A percentile compares a stretch with the other conserved stretches of the same genome.
phyloP scores from a whole-genome alignment of 2,329 filamentous ascomycete species.

The Curvularia sp. region DNA sequence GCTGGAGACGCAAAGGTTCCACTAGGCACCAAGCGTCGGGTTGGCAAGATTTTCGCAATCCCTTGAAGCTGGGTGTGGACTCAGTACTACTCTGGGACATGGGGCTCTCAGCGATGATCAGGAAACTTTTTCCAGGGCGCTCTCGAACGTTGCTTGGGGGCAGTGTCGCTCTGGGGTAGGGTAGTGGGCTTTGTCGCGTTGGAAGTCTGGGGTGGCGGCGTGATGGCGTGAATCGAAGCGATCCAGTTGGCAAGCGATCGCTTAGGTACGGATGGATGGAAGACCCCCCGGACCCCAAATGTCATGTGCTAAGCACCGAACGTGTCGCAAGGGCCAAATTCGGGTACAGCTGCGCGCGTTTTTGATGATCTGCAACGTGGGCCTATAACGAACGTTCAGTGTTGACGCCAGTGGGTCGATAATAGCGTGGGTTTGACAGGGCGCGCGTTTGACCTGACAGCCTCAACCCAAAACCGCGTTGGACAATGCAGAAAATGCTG shows the following conservation, averaged over 20 bases:
- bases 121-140: constrained; percentile 8
- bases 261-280: constrained; percentile 1
- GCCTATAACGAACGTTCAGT: constrained; percentile 6
- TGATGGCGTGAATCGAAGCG: constrained; percentile 7
- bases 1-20: constrained; percentile 7
- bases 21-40: constrained; percentile 9
- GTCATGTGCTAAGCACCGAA: constrained; percentile 5
- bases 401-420: constrained; percentile 10
- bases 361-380: constrained; percentile 14
- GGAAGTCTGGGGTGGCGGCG: background rate
- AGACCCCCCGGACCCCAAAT: constrained; percentile 8
- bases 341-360: constrained; percentile 4
- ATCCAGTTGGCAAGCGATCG: constrained; percentile 4
- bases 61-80: constrained; percentile 1
- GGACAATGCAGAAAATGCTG: background rate
- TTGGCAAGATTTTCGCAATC: constrained; percentile 9
- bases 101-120: constrained; percentile 5
- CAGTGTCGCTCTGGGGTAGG: constrained; percentile 10
- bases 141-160: constrained; percentile 18
- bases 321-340: constrained; percentile 13
- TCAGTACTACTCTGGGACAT: constrained; percentile 14
- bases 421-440: constrained; percentile 9
- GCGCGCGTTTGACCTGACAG: constrained; percentile 8
- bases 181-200: constrained; percentile 12
- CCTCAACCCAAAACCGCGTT: constrained; percentile 6